Conservation (phyloP, 768 basidiomycete species). For the Boletus subparvulus region DNA sequence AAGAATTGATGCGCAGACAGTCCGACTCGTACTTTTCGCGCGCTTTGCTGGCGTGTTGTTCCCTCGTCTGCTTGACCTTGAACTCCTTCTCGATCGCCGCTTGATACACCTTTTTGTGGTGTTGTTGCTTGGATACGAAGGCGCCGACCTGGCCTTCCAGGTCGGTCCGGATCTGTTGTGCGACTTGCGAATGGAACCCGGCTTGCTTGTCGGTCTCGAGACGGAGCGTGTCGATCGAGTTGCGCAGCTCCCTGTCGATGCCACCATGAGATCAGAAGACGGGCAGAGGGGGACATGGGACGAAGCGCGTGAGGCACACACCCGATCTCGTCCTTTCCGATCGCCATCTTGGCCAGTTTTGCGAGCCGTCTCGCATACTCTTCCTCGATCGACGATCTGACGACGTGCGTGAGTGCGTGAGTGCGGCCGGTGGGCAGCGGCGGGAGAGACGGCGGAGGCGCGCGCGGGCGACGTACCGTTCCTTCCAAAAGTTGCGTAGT, state of each 20-base stretch:
- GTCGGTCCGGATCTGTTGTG: conserved; percentile 71
- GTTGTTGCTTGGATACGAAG: conserved; percentile 63
- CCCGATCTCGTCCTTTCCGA: conserved; percentile 95
- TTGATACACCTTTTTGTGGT: conserved; percentile 75
- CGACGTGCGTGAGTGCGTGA: neutral
- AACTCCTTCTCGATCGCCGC: conserved; percentile 82
- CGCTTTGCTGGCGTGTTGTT: conserved; percentile 82
- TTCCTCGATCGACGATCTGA: conserved; percentile 86
- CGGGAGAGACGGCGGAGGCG: neutral
- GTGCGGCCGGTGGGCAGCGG: neutral
- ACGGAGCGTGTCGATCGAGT: conserved; percentile 75
- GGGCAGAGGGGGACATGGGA: no score
- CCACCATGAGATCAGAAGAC: conserved; percentile 8
- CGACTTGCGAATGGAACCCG: conserved; percentile 66
- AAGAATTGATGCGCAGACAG: conserved; percentile 90
- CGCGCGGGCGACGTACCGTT: conserved; percentile 59
- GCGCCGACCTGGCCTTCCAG: conserved; percentile 64
- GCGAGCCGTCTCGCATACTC: conserved; percentile 87
- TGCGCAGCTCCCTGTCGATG: conserved; percentile 68
- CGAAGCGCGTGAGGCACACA: no score
- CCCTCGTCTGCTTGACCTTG: conserved; percentile 86
- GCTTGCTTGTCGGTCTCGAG: conserved; percentile 85
- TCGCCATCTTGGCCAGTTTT: conserved; percentile 69
- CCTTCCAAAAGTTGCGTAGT: conserved; percentile 85
- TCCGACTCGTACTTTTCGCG: conserved; percentile 93